Conservation (phyloP, 148 eudicot species). For the Agrostemma githago region DNA sequence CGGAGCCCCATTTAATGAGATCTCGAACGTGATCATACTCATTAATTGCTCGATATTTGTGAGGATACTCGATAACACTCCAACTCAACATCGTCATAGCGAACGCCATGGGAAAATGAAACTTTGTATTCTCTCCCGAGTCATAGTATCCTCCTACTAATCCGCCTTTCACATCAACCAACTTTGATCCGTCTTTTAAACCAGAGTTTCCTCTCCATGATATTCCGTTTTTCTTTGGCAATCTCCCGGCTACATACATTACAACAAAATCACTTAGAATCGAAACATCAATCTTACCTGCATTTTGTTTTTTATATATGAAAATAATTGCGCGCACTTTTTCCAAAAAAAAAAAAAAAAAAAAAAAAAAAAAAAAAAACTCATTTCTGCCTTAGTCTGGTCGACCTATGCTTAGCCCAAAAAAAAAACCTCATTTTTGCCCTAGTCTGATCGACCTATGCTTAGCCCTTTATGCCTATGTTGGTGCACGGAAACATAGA, state of each 20-base stretch:
- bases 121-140: constrained; percentile 73
- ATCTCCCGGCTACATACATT: constrained; percentile 48
- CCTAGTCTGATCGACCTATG: no score
- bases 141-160: constrained; percentile 79
- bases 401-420: no score
- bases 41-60: constrained; percentile 39
- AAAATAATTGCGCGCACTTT: no score
- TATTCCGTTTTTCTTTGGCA: constrained; percentile 36
- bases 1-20: constrained; percentile 63
- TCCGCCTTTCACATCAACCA: constrained; percentile 40
- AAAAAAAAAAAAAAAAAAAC: no score
- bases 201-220: constrained; percentile 56
- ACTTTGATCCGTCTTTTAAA: constrained; percentile 38
- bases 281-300: no score
- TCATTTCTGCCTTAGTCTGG: no score
- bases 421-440: no score
- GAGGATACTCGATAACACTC: constrained; percentile 58
- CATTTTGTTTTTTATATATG: no score
- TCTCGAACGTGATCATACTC: constrained; percentile 52
- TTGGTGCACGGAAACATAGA: no score
- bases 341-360: no score
- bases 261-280: no score
- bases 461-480: no score
- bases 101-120: constrained; percentile 72
- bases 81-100: constrained; percentile 67